Base-by-base conservation (phyloP, 176 grass and related monocot genomes). In the Lolium multiflorum region DNA sequence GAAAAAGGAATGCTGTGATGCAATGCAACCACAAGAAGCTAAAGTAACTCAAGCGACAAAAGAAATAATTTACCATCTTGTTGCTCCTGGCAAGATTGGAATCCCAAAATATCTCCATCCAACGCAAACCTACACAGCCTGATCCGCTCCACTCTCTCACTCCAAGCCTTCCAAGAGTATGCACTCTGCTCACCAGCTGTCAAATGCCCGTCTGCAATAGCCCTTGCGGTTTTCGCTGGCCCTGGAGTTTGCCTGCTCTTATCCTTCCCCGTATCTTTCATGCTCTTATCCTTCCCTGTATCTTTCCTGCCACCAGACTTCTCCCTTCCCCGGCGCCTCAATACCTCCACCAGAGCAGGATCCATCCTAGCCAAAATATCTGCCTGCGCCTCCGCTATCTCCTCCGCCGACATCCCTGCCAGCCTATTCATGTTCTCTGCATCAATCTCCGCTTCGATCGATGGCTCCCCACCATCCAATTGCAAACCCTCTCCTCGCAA, bases 341-440 rank as follows among this genome's bases (percentile, higher is more conserved):
- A 81, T 89, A 90, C 85, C 66, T 98, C 89, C 65, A 98, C 46
- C 51, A 98, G 43, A 78, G 70, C 37, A 20, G 93, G 92, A 84
- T 98, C 74, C 88, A 98, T 92, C 92, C 89, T 98, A 75, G 90
- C 91, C 87, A 92, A 48, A 63, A 98, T 91, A 21, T 98, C 97
- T 50, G 78, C 75, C 83, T 88, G 93, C 68, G 92, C 94, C 87
- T 98, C 93, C 4, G 49, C 81, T 82, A 98, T 96, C 86, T 98
- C 97, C 66, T 87, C 94, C 48, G 86, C 68, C 51, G 97, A 98
- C 97, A 96, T 98, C 61, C 88, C 83, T 9, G 78, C 90, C 74
- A 98, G 65, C 92, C 91, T 83, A 83, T 82, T 79, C 64, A 85
- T 68, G 56, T 96, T 96, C 92, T 98, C 92, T 6, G 84, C 77